Evolutionary conservation across 257 asterid species (phyloP).

Genomic region (Gentiana dahurica): DNA sequence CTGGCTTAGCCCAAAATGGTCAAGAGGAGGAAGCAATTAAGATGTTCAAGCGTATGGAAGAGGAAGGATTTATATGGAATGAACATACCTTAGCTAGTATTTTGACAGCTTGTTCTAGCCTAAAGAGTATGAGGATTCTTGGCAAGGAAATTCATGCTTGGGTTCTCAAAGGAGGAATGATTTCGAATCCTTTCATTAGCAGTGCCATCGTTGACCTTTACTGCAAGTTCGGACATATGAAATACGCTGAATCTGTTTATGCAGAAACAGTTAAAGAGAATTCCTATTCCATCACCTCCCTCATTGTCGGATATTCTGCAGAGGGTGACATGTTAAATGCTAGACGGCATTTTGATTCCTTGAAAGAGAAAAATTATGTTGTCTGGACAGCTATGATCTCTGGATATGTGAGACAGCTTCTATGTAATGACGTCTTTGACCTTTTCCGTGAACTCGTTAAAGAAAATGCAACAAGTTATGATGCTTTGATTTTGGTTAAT

Average conservation of each 20-base stretch:
- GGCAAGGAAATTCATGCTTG: slow-evolving; percentile 76
- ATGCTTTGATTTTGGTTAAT: slow-evolving; percentile 49
- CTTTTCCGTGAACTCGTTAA: slow-evolving; percentile 49
- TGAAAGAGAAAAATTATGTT: slow-evolving; percentile 46
- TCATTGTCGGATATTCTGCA: slow-evolving; percentile 69
- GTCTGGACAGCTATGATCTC: slow-evolving; percentile 69
- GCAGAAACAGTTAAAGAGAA: slow-evolving; percentile 23
- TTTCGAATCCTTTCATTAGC: slow-evolving; percentile 47
- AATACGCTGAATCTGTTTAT: slow-evolving; percentile 42
- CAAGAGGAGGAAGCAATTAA: slow-evolving; percentile 43
- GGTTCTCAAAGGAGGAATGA: slow-evolving; percentile 51
- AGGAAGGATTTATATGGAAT: slow-evolving; percentile 39
- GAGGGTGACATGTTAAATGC: slow-evolving; percentile 55
- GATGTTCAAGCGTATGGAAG: slow-evolving; percentile 45
- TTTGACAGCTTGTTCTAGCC: slow-evolving; percentile 50
- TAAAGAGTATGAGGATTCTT: slow-evolving; percentile 37
- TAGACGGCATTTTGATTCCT: slow-evolving; percentile 49
- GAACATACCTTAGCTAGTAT: slow-evolving; percentile 59
- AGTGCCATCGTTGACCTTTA: slow-evolving; percentile 71
- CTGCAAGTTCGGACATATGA: slow-evolving; percentile 56
- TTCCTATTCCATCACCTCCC: slow-evolving; percentile 41
- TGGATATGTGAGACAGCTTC: slow-evolving; percentile 53
- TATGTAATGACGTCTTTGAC: slow-evolving; percentile 49
- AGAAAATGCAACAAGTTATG: slow-evolving; percentile 22
- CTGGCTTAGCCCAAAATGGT: slow-evolving; percentile 62